phyloP scores from a whole-genome alignment of 2,329 filamentous ascomycete species.

The Fusarium coicis region DNA sequence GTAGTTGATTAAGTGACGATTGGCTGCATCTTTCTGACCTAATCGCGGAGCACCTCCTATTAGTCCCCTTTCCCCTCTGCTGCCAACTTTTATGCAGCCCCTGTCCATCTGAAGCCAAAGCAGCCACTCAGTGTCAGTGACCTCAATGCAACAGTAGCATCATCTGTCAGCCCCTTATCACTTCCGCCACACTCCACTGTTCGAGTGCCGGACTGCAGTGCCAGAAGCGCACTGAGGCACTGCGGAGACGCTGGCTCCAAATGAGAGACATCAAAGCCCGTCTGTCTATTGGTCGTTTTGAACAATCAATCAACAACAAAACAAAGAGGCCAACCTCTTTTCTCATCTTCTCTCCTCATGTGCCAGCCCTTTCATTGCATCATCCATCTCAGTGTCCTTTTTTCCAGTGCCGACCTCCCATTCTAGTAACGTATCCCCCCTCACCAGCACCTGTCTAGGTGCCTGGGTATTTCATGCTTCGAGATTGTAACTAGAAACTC shows the following conservation, averaged over 20 bases:
- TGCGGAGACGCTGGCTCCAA: conserved; percentile 4
- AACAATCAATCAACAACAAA: conserved; percentile 36
- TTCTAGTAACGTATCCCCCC: background rate
- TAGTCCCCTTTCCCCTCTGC: conserved; percentile 5
- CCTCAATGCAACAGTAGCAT: conserved; percentile 11
- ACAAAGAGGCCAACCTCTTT: conserved; percentile 30
- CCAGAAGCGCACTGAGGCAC: background rate
- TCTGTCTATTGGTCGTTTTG: conserved; percentile 20
- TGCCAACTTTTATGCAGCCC: conserved; percentile 25
- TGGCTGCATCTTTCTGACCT: conserved; percentile 26
- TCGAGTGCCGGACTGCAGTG: conserved; percentile 6
- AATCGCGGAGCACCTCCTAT: conserved; percentile 18
- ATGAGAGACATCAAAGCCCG: conserved; percentile 3
- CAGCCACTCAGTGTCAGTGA: conserved; percentile 32
- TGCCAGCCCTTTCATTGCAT: conserved; percentile 12
- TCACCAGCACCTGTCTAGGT: conserved; percentile 1
- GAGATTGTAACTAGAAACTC: conserved; percentile 7
- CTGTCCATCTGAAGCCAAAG: conserved; percentile 10
- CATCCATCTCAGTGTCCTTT: conserved; percentile 21
- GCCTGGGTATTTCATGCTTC: background rate
- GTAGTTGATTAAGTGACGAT: background rate
- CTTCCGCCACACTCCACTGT: conserved; percentile 14
- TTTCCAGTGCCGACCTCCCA: background rate
- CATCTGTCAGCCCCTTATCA: conserved; percentile 22
- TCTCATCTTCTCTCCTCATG: conserved; percentile 1